Conservation (phyloP, 768 basidiomycete genomes). For the Lactarius deliciosus region DNA sequence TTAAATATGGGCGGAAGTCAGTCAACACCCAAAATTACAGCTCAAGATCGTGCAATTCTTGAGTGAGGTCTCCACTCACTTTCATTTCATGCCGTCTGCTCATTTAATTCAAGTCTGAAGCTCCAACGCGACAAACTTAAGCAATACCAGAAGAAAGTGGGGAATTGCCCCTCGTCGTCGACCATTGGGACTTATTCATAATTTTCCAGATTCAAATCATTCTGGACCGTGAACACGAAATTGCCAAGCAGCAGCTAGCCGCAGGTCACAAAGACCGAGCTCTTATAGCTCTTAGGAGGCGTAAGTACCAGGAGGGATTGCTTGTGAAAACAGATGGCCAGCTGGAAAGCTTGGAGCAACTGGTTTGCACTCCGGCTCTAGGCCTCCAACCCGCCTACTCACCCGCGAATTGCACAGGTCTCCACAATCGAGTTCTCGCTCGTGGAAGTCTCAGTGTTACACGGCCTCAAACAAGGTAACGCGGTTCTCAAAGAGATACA, state of each 20-base stretch:
- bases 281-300: slow-evolving; percentile 78
- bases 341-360: slow-evolving; percentile 81
- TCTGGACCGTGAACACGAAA: slow-evolving; percentile 83
- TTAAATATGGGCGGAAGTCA: slow-evolving; percentile 64
- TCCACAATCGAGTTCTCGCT: slow-evolving; percentile 96
- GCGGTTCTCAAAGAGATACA: slow-evolving; percentile 93
- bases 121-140: slow-evolving; percentile 93
- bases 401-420: slow-evolving; percentile 52
- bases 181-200: slow-evolving; percentile 2
- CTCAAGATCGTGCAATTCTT: slow-evolving; percentile 91
- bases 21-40: slow-evolving; percentile 84
- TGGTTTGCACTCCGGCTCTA: slow-evolving; percentile 51
- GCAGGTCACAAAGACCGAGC: slow-evolving; percentile 87
- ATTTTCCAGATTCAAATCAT: slow-evolving; percentile 73
- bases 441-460: slow-evolving; percentile 88
- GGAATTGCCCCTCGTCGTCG: slow-evolving; percentile 24
- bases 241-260: slow-evolving; percentile 80
- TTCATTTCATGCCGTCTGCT: slow-evolving; percentile 24
- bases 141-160: slow-evolving; percentile 92
- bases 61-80: slow-evolving; percentile 60
- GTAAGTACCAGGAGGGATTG: slow-evolving; percentile 92
- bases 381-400: neutral
- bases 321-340: slow-evolving; percentile 88
- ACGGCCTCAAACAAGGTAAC: slow-evolving; percentile 91
- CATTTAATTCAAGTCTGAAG: slow-evolving; percentile 66